phyloP scores from a whole-genome alignment of 2,329 filamentous ascomycete species.

The Sporothrix humicola region DNA sequence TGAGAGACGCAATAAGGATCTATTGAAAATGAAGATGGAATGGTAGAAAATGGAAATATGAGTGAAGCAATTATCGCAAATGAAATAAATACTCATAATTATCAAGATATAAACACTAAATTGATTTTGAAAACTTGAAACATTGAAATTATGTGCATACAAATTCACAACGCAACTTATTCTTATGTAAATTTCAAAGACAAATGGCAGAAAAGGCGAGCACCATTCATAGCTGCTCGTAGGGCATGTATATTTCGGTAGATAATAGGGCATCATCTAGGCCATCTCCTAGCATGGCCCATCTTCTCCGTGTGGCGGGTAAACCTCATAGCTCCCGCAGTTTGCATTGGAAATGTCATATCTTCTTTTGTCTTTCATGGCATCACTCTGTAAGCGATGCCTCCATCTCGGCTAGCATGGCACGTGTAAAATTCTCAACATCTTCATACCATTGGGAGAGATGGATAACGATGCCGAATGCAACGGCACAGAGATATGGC shows the following conservation, averaged over 20 bases:
- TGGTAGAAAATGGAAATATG: neutral
- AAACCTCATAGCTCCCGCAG: neutral
- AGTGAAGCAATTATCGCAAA: neutral
- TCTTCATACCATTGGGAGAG: neutral
- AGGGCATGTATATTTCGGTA: too few relatives aligned
- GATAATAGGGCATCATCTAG: neutral
- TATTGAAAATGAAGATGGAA: neutral
- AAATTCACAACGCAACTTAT: neutral
- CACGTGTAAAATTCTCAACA: conserved; percentile 3
- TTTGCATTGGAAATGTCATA: neutral
- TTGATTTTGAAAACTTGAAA: too few relatives aligned
- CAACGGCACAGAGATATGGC: neutral
- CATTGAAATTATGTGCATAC: too few relatives aligned
- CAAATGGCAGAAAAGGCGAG: neutral
- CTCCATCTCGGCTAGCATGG: neutral
- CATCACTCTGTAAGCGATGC: neutral
- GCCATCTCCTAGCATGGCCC: neutral
- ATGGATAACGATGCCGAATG: conserved; percentile 5
- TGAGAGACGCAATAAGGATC: neutral
- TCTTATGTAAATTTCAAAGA: neutral
- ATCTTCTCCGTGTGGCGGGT: neutral
- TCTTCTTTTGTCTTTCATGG: neutral
- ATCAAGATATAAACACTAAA: neutral
- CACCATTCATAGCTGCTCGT: neutral
- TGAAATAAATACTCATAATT: neutral